Conservation (phyloP, 352 stramenopile genomes). For the Globisporangium spinosum region DNA sequence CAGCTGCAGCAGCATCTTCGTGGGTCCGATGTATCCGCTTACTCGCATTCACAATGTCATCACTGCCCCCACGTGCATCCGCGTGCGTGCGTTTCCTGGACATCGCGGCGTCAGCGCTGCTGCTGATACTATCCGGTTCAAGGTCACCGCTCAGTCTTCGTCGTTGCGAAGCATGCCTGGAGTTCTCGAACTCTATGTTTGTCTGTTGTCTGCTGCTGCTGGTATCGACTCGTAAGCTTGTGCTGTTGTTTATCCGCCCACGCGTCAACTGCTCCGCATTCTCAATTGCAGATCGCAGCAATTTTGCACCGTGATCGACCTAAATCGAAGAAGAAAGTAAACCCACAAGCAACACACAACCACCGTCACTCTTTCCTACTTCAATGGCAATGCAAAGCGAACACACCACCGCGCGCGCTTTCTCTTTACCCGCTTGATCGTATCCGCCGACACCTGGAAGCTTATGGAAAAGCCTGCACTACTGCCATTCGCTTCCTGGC, state of each 20-base stretch:
- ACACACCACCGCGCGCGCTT: not conserved
- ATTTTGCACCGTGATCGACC: constrained; percentile 26
- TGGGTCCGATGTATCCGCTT: constrained; percentile 21
- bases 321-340: not conserved
- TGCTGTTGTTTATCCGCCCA: constrained; percentile 7
- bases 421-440: constrained; percentile 35
- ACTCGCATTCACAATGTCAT: constrained; percentile 15
- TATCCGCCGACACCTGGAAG: constrained; percentile 57
- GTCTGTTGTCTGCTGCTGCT: constrained; percentile 6
- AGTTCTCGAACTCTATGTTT: not conserved
- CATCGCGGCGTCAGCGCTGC: not conserved
- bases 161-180: not conserved
- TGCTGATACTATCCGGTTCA: not conserved
- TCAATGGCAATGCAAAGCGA: not conserved
- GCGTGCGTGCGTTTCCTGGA: constrained; percentile 14
- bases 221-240: not conserved
- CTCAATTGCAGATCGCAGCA: constrained; percentile 34
- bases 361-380: not conserved
- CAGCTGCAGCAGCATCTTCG: constrained; percentile 10
- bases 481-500: not conserved
- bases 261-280: constrained; percentile 37
- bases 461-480: constrained; percentile 30
- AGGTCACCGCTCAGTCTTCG: constrained; percentile 7
- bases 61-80: constrained; percentile 21
- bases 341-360: not conserved